These are phyloP conservation scores for Blastocystis sp. DNA, from an alignment of 352 stramenopile species.

Conservation along the genomic window DNA sequence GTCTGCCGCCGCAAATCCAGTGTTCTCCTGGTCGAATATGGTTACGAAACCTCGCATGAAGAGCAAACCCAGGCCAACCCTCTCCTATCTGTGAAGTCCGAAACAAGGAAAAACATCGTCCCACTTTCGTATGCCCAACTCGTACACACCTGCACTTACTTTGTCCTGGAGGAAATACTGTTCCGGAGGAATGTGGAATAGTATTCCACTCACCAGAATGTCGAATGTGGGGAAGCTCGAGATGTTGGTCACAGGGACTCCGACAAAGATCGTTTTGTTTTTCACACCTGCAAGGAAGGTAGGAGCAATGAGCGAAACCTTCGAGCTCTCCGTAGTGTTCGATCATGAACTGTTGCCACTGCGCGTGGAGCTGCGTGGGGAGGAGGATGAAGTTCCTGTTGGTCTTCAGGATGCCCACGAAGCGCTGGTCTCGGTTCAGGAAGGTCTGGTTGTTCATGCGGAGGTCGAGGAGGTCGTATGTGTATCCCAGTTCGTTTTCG, in stretches of 20 bases:
- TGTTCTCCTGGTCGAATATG: background rate
- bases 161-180: slow-evolving; percentile 10
- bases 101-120: background rate
- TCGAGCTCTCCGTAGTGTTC: background rate
- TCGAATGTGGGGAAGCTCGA: background rate
- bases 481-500: slow-evolving; percentile 23
- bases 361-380: background rate
- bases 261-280: slow-evolving; percentile 11
- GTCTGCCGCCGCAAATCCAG: background rate
- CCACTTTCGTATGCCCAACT: background rate
- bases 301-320: background rate
- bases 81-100: background rate
- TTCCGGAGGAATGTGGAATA: slow-evolving; percentile 16
- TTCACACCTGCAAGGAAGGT: background rate
- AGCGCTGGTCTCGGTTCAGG: background rate
- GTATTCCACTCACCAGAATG: background rate
- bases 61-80: background rate
- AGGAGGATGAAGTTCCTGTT: background rate
- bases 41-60: slow-evolving; percentile 22
- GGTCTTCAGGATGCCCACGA: background rate
- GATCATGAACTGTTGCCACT: background rate
- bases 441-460: background rate
- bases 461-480: background rate
- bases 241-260: background rate
- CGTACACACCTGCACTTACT: background rate